A percentile compares a stretch with the other conserved stretches of the same genome.
These are phyloP conservation scores for Prunus padus DNA, from an alignment of 306 rosid species.

Conservation along the genomic window DNA sequence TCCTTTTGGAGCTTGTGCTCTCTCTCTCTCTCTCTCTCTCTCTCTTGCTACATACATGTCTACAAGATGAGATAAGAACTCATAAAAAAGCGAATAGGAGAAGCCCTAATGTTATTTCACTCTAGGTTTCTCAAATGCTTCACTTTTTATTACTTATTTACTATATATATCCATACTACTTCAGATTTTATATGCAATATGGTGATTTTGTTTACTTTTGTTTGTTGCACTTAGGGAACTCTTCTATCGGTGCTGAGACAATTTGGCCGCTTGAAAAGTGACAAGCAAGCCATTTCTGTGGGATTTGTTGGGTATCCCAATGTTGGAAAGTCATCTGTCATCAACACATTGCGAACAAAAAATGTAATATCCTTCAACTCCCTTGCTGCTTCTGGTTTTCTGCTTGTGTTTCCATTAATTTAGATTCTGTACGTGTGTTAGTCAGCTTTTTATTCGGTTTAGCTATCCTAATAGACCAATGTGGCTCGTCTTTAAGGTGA, in stretches of 20 bases:
- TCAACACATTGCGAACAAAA: conserved; percentile 83
- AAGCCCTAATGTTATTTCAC: neutral
- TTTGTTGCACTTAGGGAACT: conserved; percentile 59
- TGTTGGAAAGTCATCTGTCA: conserved; percentile 95
- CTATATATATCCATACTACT: neutral
- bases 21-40: neutral
- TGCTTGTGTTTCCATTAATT: neutral
- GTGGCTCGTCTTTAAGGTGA: neutral
- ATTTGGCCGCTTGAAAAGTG: conserved; percentile 81
- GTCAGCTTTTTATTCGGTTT: neutral
- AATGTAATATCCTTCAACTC: conserved; percentile 49
- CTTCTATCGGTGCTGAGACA: conserved; percentile 93
- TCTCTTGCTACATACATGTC: neutral
- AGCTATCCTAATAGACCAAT: neutral
- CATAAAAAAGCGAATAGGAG: neutral
- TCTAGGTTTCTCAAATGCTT: neutral
- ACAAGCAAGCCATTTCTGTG: conserved; percentile 95
- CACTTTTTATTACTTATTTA: too few species aligned
- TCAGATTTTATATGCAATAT: neutral
- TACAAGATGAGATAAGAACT: neutral
- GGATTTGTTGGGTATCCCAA: conserved; percentile 98
- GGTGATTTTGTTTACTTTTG: neutral
- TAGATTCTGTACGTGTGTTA: neutral
- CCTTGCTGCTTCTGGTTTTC: conserved; percentile 18
- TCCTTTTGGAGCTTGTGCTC: neutral